phyloP scores from a whole-genome alignment of 345 rosid species.

The rapeseed (Brassica napus) region Da-Ae NC_063442.1:40357001-40357500 shows the following conservation, averaged over 20 bases:
- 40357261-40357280: constrained; percentile 21
- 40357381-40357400: too few relatives aligned
- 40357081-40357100: not conserved
- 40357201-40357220: not conserved
- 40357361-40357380: too few relatives aligned
- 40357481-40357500: too few relatives aligned
- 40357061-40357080: not conserved
- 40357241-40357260: not conserved
- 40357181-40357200: not conserved
- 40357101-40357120: not conserved
- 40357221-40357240: constrained; percentile 27
- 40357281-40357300: not conserved
- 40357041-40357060: constrained; percentile 16
- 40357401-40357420: too few relatives aligned
- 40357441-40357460: too few relatives aligned
- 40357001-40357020: not conserved
- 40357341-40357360: not conserved
- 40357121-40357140: not conserved
- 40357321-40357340: not conserved
- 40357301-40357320: not conserved
- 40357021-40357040: constrained; percentile 9
- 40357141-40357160: not conserved
- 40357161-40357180: constrained; percentile 5
- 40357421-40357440: too few relatives aligned
- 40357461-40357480: too few relatives aligned